Evolutionary conservation across 768 basidiomycete genomes (phyloP).

Genomic region (Podaxis pistillaris): DNA sequence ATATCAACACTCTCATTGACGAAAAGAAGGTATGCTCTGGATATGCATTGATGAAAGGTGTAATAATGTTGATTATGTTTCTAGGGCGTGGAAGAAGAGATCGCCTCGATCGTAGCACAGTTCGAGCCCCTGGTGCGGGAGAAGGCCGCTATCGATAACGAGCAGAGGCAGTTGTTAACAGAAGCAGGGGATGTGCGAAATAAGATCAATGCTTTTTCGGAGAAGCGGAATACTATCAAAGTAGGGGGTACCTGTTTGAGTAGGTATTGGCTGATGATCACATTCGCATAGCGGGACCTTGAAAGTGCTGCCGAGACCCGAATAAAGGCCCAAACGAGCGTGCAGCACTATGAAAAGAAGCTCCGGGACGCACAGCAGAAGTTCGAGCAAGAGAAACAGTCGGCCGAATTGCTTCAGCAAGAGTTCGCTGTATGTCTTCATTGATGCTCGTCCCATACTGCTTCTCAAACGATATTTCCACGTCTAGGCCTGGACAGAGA

Average conservation of each 20-base stretch:
- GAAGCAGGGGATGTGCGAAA: slow-evolving; percentile 45
- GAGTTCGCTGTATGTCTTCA: slow-evolving; percentile 58
- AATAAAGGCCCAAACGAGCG: slow-evolving; percentile 46
- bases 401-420: slow-evolving; percentile 48
- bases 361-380: slow-evolving; percentile 46
- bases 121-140: slow-evolving; percentile 42
- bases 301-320: slow-evolving; percentile 48
- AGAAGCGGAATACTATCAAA: slow-evolving; percentile 35
- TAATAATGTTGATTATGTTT: neutral
- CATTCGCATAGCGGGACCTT: slow-evolving; percentile 42
- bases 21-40: slow-evolving; percentile 47
- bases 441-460: neutral
- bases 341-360: slow-evolving; percentile 51
- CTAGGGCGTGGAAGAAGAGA: slow-evolving; percentile 59
- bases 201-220: slow-evolving; percentile 52
- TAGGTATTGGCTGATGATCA: slow-evolving; percentile 1
- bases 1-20: slow-evolving; percentile 53
- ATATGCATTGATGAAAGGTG: neutral
- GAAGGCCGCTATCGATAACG: slow-evolving; percentile 46
- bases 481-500: slow-evolving; percentile 58
- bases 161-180: slow-evolving; percentile 40
- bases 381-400: slow-evolving; percentile 43
- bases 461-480: neutral
- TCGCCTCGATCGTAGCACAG: slow-evolving; percentile 44
- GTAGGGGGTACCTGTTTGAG: slow-evolving; percentile 33